phyloP scores from a whole-genome alignment of 169 alveolate genomes.

The Miamiensis avidus region DNA sequence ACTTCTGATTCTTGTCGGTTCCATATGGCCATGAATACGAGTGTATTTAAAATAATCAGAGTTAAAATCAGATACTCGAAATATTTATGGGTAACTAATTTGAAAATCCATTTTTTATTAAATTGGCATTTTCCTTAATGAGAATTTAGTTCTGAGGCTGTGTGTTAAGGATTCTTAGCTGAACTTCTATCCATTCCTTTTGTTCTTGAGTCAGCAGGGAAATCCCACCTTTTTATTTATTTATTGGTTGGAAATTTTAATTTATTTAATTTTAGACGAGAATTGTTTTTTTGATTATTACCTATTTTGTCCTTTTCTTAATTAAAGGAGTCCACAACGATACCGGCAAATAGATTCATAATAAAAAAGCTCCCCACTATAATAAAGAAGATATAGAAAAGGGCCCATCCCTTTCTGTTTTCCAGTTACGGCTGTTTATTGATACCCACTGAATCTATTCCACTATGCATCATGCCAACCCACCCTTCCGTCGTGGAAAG shows the following conservation, averaged over 20 bases:
- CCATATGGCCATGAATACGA: slow-evolving; percentile 36
- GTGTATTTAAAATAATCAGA: slow-evolving; percentile 46
- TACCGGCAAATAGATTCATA: slow-evolving; percentile 83
- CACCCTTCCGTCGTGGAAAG: slow-evolving; percentile 78
- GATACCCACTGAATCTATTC: slow-evolving; percentile 31
- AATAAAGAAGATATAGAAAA: slow-evolving; percentile 70
- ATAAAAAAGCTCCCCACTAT: slow-evolving; percentile 78
- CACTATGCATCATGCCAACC: slow-evolving; percentile 62
- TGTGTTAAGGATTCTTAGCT: slow-evolving; percentile 1
- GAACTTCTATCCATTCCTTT: slow-evolving; percentile 52
- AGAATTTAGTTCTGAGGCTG: slow-evolving; percentile 24
- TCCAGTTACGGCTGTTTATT: slow-evolving; percentile 42
- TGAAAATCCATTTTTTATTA: slow-evolving; percentile 1
- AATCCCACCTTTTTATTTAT: background rate
- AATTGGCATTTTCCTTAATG: background rate
- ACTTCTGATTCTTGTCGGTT: slow-evolving; percentile 9
- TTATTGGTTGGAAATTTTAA: background rate
- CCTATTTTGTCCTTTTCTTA: slow-evolving; percentile 48
- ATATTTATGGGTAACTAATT: background rate
- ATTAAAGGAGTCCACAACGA: slow-evolving; percentile 58
- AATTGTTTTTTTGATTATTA: too few relatives aligned
- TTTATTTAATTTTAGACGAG: background rate
- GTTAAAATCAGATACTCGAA: slow-evolving; percentile 46
- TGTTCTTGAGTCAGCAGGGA: slow-evolving; percentile 29
- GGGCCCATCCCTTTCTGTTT: slow-evolving; percentile 54